phyloP scores from a whole-genome alignment of 306 rosid species.

The Prunus persica region DNA sequence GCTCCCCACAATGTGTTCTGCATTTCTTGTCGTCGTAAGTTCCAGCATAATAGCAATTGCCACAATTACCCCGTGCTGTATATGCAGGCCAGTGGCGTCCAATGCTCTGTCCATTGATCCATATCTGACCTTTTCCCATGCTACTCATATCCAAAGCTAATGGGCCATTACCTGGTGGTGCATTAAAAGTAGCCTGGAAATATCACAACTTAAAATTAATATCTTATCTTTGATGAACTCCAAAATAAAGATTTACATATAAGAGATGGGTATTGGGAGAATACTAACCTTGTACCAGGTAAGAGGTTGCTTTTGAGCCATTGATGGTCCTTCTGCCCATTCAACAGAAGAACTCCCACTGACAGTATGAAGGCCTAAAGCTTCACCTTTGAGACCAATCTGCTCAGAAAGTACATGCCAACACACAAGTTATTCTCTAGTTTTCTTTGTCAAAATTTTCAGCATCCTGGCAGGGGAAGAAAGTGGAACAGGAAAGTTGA shows the following conservation, averaged over 20 bases:
- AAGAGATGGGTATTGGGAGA: slow-evolving; percentile 8
- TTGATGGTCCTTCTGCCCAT: slow-evolving; percentile 66
- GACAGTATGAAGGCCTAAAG: slow-evolving; percentile 56
- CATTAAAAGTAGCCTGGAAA: slow-evolving; percentile 61
- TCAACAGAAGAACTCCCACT: slow-evolving; percentile 81
- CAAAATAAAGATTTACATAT: slow-evolving; percentile 1
- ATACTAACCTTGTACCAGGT: slow-evolving; percentile 92
- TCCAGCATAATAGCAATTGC: slow-evolving; percentile 73
- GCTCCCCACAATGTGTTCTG: slow-evolving; percentile 57
- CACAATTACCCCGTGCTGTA: slow-evolving; percentile 61
- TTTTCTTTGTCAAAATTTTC: neutral
- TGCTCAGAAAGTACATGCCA: slow-evolving; percentile 34
- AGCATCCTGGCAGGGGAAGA: neutral
- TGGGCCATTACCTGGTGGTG: slow-evolving; percentile 75
- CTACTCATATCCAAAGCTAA: slow-evolving; percentile 85
- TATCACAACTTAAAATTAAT: slow-evolving; percentile 12
- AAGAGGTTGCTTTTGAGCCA: slow-evolving; percentile 65
- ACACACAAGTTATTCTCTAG: neutral
- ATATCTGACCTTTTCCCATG: slow-evolving; percentile 95
- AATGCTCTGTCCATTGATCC: slow-evolving; percentile 87
- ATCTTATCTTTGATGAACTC: slow-evolving; percentile 1
- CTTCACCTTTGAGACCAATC: slow-evolving; percentile 87
- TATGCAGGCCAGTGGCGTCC: slow-evolving; percentile 95
- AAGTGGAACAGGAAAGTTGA: neutral
- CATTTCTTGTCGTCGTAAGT: slow-evolving; percentile 66